Evolutionary conservation across 768 basidiomycete species (phyloP), one percentile per base, ranked within the genome.

Genomic region (Boletus barrowsii): DNA sequence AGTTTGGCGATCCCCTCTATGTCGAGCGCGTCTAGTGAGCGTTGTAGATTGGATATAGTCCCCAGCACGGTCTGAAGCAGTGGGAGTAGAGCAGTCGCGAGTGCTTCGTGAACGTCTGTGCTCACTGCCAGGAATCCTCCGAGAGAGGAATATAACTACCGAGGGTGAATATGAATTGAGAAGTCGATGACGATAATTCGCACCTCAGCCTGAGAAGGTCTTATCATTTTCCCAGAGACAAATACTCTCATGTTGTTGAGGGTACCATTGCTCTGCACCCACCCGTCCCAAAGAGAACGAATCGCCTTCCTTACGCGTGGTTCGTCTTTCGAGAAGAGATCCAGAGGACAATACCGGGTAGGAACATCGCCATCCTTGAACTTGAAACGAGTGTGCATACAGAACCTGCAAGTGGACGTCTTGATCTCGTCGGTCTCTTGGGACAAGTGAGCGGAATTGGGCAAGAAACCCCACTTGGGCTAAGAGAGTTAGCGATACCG

Each of bases 401-500:
- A 94, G 69, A 92, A 95, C 58, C 96, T 82, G 74, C 94, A 96
- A 15, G 88, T 86, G 37, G 70, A 72, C 8, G 76, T 76, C 76
- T 98, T 98, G 60, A 83, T 70, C 1, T 63, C 55, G 14, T 69
- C 75, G 1, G 86, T 88, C 37, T 73, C 71, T 4, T 75, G 61
- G 7, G 92, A 87, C 36, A 94, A 75, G 69, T 87, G 78, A 3
- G 63, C 59, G 6, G 78, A 64, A 32, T 75, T 77, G 3, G 96
- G 93, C 37, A 98, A 71, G 70, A 99, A 97, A 4, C 86, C 93
- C 95, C 96, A 99, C 76, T 99, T 99, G 32, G 96, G 96, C 96
- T 97, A 65, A 5, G 32, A 50, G 51, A 44, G 36, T 42, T 2
- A 15, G 35, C 32, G 36, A 46, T 24, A 35, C 24, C 42, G 40